Conservation (phyloP, 768 basidiomycete genomes). For the Coprinopsis sp. region DNA sequence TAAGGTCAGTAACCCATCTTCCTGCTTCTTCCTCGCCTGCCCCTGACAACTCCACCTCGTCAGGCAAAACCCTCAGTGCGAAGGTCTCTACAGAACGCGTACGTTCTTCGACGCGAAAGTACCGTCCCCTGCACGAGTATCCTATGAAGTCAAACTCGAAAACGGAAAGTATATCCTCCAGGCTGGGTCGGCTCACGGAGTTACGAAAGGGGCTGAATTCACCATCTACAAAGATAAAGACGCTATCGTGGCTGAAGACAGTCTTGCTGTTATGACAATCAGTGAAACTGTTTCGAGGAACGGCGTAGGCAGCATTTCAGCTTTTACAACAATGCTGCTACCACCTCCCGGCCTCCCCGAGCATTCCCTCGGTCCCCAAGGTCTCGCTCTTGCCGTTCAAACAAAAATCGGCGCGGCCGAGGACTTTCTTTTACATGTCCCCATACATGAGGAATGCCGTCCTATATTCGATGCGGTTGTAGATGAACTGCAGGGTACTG, state of each 20-base stretch:
- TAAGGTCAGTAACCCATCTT: constrained; percentile 9
- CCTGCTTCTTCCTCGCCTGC: neutral
- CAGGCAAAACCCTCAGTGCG: constrained; percentile 17
- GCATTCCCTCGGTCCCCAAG: constrained; percentile 5
- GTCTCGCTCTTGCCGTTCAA: constrained; percentile 5
- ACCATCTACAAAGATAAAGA: constrained; percentile 21
- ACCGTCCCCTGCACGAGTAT: neutral
- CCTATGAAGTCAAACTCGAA: constrained; percentile 3
- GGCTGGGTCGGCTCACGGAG: constrained; percentile 19
- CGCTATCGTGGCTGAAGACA: constrained; percentile 16
- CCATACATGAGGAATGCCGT: neutral
- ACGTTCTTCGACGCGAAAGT: constrained; percentile 6
- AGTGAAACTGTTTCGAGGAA: constrained; percentile 11
- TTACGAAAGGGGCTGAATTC: constrained; percentile 23
- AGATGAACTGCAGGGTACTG: neutral
- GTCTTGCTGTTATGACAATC: constrained; percentile 18
- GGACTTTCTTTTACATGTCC: constrained; percentile 1
- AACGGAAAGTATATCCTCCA: neutral
- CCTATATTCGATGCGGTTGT: constrained; percentile 1
- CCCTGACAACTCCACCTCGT: neutral
- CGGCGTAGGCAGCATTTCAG: neutral
- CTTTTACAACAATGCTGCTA: constrained; percentile 14
- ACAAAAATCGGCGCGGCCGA: constrained; percentile 1
- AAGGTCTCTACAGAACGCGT: constrained; percentile 8
- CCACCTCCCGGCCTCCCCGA: constrained; percentile 7